phyloP scores from a whole-genome alignment of 2,329 filamentous ascomycete genomes.

The Clarireedia hainanense region DNA sequence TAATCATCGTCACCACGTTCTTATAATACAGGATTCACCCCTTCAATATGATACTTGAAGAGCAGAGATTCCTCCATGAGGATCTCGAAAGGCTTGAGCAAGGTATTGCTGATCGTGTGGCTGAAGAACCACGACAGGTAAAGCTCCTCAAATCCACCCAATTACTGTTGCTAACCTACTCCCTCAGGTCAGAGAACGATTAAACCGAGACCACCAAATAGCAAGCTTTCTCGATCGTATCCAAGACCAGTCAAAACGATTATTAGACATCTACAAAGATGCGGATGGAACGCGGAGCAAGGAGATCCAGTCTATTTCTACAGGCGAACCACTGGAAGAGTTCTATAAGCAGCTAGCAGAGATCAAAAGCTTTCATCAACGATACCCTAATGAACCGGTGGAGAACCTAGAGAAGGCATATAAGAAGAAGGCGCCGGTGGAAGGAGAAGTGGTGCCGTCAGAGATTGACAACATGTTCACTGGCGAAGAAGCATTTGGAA shows the following conservation, averaged over 20 bases:
- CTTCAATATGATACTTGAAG: slow-evolving; percentile 69
- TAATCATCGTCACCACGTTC: no score
- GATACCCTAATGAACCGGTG: slow-evolving; percentile 88
- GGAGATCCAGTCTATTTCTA: slow-evolving; percentile 78
- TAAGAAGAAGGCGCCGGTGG: slow-evolving; percentile 58
- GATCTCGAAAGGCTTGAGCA: slow-evolving; percentile 94
- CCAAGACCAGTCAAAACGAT: slow-evolving; percentile 71
- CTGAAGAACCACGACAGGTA: slow-evolving; percentile 83
- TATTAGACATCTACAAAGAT: slow-evolving; percentile 81
- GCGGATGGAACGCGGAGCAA: slow-evolving; percentile 60
- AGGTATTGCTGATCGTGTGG: slow-evolving; percentile 80
- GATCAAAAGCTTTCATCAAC: slow-evolving; percentile 80
- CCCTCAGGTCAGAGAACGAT: slow-evolving; percentile 70
- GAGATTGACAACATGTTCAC: slow-evolving; percentile 90
- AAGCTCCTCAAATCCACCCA: not conserved
- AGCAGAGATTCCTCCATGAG: slow-evolving; percentile 90
- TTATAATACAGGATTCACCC: no score
- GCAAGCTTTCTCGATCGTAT: slow-evolving; percentile 80
- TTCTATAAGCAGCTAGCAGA: slow-evolving; percentile 81
- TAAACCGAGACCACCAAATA: slow-evolving; percentile 89
- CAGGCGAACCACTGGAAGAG: slow-evolving; percentile 79
- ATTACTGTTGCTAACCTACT: not conserved
- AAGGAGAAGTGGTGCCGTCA: slow-evolving; percentile 53
- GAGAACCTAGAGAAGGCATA: slow-evolving; percentile 94
- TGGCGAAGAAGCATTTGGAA: slow-evolving; percentile 87